phyloP scores from a whole-genome alignment of 352 stramenopile genomes.

The Phytophthora macrochlamydospora region DNA sequence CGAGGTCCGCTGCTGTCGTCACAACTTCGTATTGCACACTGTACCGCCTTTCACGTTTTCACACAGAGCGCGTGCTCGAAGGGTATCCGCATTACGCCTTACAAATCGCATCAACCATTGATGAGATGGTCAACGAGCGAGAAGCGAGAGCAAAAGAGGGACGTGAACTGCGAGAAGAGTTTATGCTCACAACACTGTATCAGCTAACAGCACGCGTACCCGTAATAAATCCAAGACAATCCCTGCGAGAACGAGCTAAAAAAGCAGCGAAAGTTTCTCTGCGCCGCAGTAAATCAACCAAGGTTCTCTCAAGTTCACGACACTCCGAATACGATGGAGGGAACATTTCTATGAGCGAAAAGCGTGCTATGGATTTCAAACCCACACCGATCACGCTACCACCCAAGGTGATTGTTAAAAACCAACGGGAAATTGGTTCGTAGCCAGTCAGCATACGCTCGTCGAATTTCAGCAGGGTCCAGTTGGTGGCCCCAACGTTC shows the following conservation, averaged over 20 bases:
- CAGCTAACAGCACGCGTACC: slow-evolving; percentile 37
- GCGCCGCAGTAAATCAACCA: slow-evolving; percentile 34
- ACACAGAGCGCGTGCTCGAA: slow-evolving; percentile 64
- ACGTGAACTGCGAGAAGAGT: slow-evolving; percentile 35
- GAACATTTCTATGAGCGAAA: slow-evolving; percentile 34
- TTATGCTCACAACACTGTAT: slow-evolving; percentile 59
- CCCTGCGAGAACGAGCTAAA: slow-evolving; percentile 17
- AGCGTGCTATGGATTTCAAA: slow-evolving; percentile 20
- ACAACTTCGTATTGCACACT: slow-evolving; percentile 71
- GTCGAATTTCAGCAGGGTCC: slow-evolving; percentile 30
- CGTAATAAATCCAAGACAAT: slow-evolving; percentile 9
- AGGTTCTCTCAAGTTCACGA: slow-evolving; percentile 19
- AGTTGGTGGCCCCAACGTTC: slow-evolving; percentile 14
- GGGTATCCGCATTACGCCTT: slow-evolving; percentile 61
- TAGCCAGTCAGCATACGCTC: slow-evolving; percentile 56
- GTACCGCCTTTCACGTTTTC: slow-evolving; percentile 65
- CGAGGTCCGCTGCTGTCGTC: slow-evolving; percentile 58
- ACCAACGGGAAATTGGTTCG: slow-evolving; percentile 28
- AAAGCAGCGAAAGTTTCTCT: slow-evolving; percentile 9
- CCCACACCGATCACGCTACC: slow-evolving; percentile 16
- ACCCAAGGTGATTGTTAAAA: slow-evolving; percentile 3
- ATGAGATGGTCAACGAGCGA: slow-evolving; percentile 52
- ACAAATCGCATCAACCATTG: slow-evolving; percentile 45
- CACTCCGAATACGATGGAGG: slow-evolving; percentile 30
- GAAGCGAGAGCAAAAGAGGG: slow-evolving; percentile 10